Evolutionary conservation across 2,329 filamentous ascomycete genomes (phyloP).

Genomic region (Emericellopsis atlantica): DNA sequence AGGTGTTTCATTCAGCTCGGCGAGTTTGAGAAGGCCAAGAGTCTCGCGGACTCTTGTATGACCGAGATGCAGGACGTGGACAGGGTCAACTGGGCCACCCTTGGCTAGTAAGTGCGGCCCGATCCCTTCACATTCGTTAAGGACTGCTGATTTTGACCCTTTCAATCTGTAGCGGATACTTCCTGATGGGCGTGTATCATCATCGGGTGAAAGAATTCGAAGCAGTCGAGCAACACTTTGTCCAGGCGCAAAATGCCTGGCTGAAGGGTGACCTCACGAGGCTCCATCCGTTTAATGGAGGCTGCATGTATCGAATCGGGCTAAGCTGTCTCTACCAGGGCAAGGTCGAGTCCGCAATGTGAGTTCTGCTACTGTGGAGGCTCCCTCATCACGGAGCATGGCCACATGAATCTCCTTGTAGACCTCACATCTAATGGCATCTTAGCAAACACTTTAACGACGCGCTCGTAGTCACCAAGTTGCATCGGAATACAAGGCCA

Average conservation of each 20-base stretch:
- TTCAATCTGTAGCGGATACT: constrained; percentile 3
- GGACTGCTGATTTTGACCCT: not conserved
- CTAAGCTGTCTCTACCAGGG: constrained; percentile 3
- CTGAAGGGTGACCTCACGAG: constrained; percentile 1
- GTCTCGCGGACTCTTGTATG: not conserved
- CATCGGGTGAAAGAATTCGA: not conserved
- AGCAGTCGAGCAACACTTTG: constrained; percentile 3
- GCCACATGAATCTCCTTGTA: too few species aligned
- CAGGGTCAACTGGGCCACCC: not conserved
- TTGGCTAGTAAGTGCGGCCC: not conserved
- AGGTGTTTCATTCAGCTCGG: not conserved
- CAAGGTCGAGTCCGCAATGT: constrained; percentile 5
- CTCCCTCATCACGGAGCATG: not conserved
- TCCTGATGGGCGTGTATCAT: constrained; percentile 2
- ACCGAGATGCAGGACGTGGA: not conserved
- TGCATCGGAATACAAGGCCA: constrained; percentile 1
- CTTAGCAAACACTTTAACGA: constrained; percentile 6
- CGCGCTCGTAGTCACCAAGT: constrained; percentile 2
- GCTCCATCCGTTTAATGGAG: constrained; percentile 3
- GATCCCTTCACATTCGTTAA: not conserved
- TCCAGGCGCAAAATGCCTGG: constrained; percentile 5
- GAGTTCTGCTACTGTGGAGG: not conserved
- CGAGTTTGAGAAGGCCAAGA: not conserved
- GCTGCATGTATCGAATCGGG: constrained; percentile 4
- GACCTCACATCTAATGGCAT: not conserved